Evolutionary conservation across 2,329 filamentous ascomycete species (phyloP), one percentile per base, ranked within the genome.

Genomic region (Pseudogymnoascus sp.): DNA sequence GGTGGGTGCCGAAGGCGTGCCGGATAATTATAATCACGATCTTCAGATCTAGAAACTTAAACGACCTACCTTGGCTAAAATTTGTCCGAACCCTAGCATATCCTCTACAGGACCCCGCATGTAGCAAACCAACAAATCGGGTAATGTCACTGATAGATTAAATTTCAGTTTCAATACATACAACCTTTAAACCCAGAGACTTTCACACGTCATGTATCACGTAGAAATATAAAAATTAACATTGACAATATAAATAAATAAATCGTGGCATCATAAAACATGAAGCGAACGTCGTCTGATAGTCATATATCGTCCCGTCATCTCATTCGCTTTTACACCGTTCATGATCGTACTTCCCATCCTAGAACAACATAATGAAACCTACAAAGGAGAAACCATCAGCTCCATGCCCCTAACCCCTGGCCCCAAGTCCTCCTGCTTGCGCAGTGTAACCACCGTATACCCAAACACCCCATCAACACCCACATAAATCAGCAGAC

Each of bases 231-330:
- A 38, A 38, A 34, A 34, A n/a, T n/a, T 13, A 34, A 34, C 12
- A 30, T 52, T 30, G 45, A 30, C 30, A 52, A 52, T 52, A 52
- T 26, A 52, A 26, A 52, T 52, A 52, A 52, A 13, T 52, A 45
- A 45, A 26, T 45, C 45, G 26, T 52, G 26, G 45, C 45, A 28
- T 48, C 41, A 48, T 48, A 48, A 48, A 48, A 30, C 45, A 52
- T 52, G 45, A 52, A 48, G 45, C 45, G 45, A 52, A 52, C 45
- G 45, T 52, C 23, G 23, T 30, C 23, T 30, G 45, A 52, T 30
- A 28, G 23, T 52, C 45, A 15, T 52, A 52, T 30, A 52, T 13
- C 39, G 26, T 45, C 19, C 21, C 39, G 5, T 26, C 13, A 45
- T 30, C 26, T 52, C 23, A 52, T 52, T 26, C 26, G 30, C 23